phyloP scores from a whole-genome alignment of 2,329 filamentous ascomycete species.

The Epicoccum sorghinum region DNA sequence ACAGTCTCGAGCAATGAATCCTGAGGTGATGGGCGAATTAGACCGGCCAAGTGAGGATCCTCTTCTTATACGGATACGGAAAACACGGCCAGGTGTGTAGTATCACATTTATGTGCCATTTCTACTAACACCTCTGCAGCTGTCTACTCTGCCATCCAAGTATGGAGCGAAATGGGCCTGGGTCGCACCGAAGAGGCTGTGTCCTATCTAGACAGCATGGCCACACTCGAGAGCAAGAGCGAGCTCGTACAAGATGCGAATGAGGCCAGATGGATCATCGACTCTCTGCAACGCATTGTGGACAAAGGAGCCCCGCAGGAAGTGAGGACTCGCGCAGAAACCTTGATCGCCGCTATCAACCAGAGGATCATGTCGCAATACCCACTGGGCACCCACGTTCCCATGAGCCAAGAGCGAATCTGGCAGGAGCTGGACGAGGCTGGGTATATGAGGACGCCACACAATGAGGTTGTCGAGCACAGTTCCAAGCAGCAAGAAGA shows the following conservation, averaged over 20 bases:
- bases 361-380: slow-evolving; percentile 46
- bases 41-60: slow-evolving; percentile 38
- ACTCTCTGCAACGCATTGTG: slow-evolving; percentile 38
- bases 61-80: slow-evolving; percentile 39
- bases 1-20: slow-evolving; percentile 21
- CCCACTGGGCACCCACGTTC: slow-evolving; percentile 30
- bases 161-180: slow-evolving; percentile 42
- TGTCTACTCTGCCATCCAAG: slow-evolving; percentile 42
- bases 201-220: slow-evolving; percentile 34
- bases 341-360: slow-evolving; percentile 41
- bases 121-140: slow-evolving; percentile 29
- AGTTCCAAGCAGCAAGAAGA: slow-evolving; percentile 42
- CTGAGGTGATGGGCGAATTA: slow-evolving; percentile 23
- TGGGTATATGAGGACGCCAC: slow-evolving; percentile 35
- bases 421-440: slow-evolving; percentile 40
- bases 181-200: slow-evolving; percentile 34
- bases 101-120: slow-evolving; percentile 15
- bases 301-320: slow-evolving; percentile 33
- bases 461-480: slow-evolving; percentile 22
- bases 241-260: slow-evolving; percentile 36
- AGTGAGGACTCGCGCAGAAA: slow-evolving; percentile 33
- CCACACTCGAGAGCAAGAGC: slow-evolving; percentile 32
- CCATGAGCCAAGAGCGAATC: slow-evolving; percentile 31
- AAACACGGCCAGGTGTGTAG: slow-evolving; percentile 44
- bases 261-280: slow-evolving; percentile 43